Evolutionary conservation across 1,284 basidiomycete genomes (phyloP).

Genomic region (Vanrija sp.): DNA sequence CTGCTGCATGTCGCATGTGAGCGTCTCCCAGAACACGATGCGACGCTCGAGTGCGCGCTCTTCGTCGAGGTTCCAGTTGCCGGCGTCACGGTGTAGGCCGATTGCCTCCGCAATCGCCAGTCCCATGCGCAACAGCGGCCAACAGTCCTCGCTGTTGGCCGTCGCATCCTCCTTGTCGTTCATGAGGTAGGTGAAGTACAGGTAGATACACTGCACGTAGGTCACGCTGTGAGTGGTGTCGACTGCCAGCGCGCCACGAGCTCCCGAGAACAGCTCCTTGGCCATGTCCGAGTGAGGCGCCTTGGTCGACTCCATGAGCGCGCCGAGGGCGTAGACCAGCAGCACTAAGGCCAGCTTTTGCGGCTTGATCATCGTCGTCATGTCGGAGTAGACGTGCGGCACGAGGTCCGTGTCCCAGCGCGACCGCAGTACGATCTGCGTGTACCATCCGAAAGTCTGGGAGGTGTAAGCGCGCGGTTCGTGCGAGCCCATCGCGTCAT

Average conservation of each 20-base stretch:
- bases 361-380: background rate
- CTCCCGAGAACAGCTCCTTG: conserved; percentile 3
- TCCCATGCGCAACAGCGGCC: conserved; percentile 28
- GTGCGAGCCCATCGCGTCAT: too few relatives aligned
- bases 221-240: conserved; percentile 23
- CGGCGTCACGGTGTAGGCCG: conserved; percentile 26
- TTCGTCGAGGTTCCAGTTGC: conserved; percentile 23
- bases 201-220: conserved; percentile 29
- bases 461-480: background rate
- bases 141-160: conserved; percentile 29
- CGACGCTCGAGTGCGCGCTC: conserved; percentile 22
- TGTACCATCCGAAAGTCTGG: conserved; percentile 18
- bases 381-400: conserved; percentile 8
- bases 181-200: conserved; percentile 29
- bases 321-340: conserved; percentile 28
- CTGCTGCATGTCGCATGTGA: conserved; percentile 26
- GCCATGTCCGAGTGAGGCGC: conserved; percentile 5
- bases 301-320: conserved; percentile 24
- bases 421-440: conserved; percentile 14
- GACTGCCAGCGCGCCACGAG: conserved; percentile 14
- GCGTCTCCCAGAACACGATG: conserved; percentile 26
- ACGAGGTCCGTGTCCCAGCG: conserved; percentile 10
- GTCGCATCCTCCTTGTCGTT: conserved; percentile 26
- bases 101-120: conserved; percentile 18
- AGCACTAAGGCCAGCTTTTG: conserved; percentile 31